phyloP scores from a whole-genome alignment of 495 filamentous ascomycete species.

The Aspergillus mulundensis region DNA sequence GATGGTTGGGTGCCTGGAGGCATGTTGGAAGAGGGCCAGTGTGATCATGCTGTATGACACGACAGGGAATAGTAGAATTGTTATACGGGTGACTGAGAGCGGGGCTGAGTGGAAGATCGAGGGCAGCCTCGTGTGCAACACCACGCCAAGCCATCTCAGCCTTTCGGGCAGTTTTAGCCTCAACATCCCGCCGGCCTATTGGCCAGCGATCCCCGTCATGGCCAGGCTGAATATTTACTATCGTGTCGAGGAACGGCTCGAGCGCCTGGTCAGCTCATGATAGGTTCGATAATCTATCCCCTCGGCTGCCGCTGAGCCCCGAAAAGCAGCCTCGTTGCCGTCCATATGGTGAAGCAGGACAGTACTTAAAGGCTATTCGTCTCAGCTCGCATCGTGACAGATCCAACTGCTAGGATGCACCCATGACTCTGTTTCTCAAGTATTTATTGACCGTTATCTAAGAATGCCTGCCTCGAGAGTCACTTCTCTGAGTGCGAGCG shows the following conservation, averaged over 20 bases:
- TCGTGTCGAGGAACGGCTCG: too few species aligned
- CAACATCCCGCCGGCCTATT: neutral
- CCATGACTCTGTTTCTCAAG: neutral
- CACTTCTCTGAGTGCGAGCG: neutral
- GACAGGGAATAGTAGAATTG: too few species aligned
- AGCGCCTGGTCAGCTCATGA: neutral
- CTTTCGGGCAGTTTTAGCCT: constrained; percentile 7
- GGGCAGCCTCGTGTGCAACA: neutral
- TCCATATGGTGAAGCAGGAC: neutral
- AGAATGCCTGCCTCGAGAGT: neutral
- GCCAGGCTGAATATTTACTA: neutral
- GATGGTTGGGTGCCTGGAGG: neutral
- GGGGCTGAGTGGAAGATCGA: neutral
- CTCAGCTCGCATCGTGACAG: neutral
- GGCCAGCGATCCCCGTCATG: neutral
- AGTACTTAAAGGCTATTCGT: neutral
- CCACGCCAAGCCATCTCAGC: constrained; percentile 2
- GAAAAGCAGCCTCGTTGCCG: neutral
- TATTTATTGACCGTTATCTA: too few species aligned
- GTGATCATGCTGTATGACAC: neutral
- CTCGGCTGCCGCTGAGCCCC: neutral
- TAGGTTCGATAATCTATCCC: neutral
- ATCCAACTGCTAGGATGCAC: neutral
- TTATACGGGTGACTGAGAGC: neutral
- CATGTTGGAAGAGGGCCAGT: neutral